Evolutionary conservation across 148 eudicot genomes (phyloP), one percentile per base, ranked within the genome.

Genomic region (Selenicereus undatus): DNA sequence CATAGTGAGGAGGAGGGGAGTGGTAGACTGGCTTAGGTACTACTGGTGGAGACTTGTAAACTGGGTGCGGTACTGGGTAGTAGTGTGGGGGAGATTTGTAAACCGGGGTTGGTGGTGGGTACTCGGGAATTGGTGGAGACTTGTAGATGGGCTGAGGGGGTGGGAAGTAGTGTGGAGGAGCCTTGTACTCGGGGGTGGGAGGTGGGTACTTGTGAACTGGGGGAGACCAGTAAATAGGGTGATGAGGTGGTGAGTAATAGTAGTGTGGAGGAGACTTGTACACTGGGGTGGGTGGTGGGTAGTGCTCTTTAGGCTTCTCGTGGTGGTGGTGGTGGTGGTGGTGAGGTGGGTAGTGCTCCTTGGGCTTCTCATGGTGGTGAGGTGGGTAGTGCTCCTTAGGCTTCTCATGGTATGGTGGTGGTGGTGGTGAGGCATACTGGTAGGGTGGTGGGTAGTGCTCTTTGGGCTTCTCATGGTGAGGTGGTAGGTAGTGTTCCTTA

Each of bases 261-360:
- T 71, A 35, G 43, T 80, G 27, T 6, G 83, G 83, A 20, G 83
- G 83, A 6, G 83, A 68, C 75, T 81, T 66, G 27, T 81, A 75
- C 14, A 75, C 52, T 2, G 83, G 79, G 35, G 32, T 11, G 10
- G 79, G 51, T 36, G 77, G 71, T 20, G 78, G 78, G 50, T 74
- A 80, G 79, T 48, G 52, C 13, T 48, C 52, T 8, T 48, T 48
- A 48, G 52, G 52, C 52, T 48, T 48, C 52, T 48, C 52, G 14
- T 48, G 77, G 74, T 1, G 86, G 85, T 45, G 80, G 2, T 62
- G 64, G 18, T 13, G 83, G 79, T 21, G 75, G 17, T 26, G 4
- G 0, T 71, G 54, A 42, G 78, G 70, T 10, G 71, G 58, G 45
- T 73, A 80, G 82, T 48, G 52, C 52, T 48, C 52, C 52, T 48